Evolutionary conservation across 305 asterid species (phyloP).

Genomic region (Fraxinus greggii): DNA sequence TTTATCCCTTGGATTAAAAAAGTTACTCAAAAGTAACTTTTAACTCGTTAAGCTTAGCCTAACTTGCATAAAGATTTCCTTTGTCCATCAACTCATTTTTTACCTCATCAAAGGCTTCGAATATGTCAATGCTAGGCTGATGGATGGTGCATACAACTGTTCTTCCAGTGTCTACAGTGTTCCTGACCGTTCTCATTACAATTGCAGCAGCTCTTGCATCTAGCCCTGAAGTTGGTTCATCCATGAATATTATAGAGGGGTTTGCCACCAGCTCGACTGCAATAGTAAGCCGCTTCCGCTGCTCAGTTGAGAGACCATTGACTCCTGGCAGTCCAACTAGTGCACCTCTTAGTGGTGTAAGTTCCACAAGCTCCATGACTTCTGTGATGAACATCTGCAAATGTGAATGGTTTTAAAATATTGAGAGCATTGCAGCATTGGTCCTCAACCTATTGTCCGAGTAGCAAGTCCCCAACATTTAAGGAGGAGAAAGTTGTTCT

Average conservation of each 20-base stretch:
- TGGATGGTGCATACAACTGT: constrained; percentile 61
- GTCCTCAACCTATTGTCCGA: background rate
- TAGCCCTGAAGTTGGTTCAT: constrained; percentile 54
- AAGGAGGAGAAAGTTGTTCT: background rate
- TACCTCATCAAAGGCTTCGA: constrained; percentile 52
- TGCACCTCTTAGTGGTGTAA: constrained; percentile 36
- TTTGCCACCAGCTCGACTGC: constrained; percentile 56
- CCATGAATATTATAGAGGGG: constrained; percentile 53
- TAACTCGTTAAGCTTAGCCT: background rate
- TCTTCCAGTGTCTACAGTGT: constrained; percentile 51
- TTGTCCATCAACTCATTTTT: background rate
- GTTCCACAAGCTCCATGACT: constrained; percentile 57
- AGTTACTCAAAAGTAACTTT: background rate
- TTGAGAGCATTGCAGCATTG: background rate
- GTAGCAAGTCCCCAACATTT: background rate
- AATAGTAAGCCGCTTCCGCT: constrained; percentile 52
- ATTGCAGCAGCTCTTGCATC: constrained; percentile 58
- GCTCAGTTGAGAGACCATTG: constrained; percentile 51
- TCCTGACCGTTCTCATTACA: constrained; percentile 51
- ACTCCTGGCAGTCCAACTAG: constrained; percentile 52
- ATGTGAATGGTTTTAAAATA: background rate
- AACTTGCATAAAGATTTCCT: background rate
- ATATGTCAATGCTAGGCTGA: constrained; percentile 59
- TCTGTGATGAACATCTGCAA: constrained; percentile 42
- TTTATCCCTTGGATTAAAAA: background rate